These are phyloP conservation scores for Candida ipomoeae DNA, from an alignment of 805 yeast genomes.

Conservation along the genomic window DNA sequence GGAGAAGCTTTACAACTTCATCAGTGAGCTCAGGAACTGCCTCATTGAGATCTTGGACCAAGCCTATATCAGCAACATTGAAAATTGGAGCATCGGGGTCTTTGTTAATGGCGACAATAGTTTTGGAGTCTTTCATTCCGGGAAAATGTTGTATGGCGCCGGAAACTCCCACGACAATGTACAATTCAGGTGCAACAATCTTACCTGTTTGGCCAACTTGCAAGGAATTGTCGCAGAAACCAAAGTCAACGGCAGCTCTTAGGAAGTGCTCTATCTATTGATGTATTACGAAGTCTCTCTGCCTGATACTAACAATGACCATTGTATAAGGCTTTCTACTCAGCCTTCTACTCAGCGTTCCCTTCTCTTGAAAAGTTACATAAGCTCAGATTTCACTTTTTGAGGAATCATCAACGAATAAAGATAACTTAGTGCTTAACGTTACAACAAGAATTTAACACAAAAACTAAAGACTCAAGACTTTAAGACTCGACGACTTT, in stretches of 20 bases:
- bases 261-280: too few relatives aligned
- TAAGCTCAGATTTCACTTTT: too few relatives aligned
- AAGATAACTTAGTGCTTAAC: too few relatives aligned
- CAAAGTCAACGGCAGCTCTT: slow-evolving; percentile 98
- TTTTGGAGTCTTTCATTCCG: slow-evolving; percentile 95
- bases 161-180: slow-evolving; percentile 88
- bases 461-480: too few relatives aligned
- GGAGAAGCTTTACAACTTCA: slow-evolving; percentile 45
- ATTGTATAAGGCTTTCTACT: too few relatives aligned
- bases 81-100: slow-evolving; percentile 94
- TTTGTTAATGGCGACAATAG: slow-evolving; percentile 90
- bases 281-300: too few relatives aligned
- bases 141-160: slow-evolving; percentile 99
- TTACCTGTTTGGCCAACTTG: slow-evolving; percentile 99
- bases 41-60: slow-evolving; percentile 84
- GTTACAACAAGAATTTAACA: too few relatives aligned
- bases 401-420: too few relatives aligned
- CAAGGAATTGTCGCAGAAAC: slow-evolving; percentile 90
- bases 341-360: too few relatives aligned
- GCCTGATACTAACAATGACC: too few relatives aligned
- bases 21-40: slow-evolving; percentile 86
- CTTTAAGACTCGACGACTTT: too few relatives aligned
- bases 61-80: slow-evolving; percentile 83
- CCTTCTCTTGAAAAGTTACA: too few relatives aligned
- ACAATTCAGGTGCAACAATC: slow-evolving; percentile 93